Evolutionary conservation across 306 rosid genomes (phyloP), one percentile per base, ranked within the genome.

Genomic region (Cicer pinnatifidum): DNA sequence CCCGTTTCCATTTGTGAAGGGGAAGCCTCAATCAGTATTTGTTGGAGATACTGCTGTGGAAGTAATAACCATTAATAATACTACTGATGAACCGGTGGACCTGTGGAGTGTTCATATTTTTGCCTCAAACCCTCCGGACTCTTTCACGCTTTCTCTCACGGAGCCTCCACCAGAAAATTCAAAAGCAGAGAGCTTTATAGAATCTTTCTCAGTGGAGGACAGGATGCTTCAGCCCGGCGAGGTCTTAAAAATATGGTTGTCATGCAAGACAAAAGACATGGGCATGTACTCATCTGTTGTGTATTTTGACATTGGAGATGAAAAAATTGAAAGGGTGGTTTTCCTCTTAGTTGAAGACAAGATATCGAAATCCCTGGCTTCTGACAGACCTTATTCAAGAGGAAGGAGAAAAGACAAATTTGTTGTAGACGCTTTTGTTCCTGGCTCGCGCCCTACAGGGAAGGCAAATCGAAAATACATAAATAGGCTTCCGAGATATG

Each of bases 321-420:
- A 79, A 1, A 77, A 63, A 74, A 86, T 89, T 44, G 99, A 94
- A 85, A 84, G 99, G 69, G 82, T 84, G 15, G 96, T 85, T 61
- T 87, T 94, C 63, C 90, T 94, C 82, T 75, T 94, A 75, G 95
- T 73, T 63, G 97, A 94, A 76, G 95, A 94, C 85, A 89, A 86
- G 59, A 84, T 94, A 38, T 88, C 99, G 11, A 87, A 81, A 54
- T 84, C 92, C 16, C 77, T 94, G 85, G 89, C 80, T 82, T 59
- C 96, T 48, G 78, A 59, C 9, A 85, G 68, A 64, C 96, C 92
- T 38, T 94, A 87, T 69, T 75, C 89, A 39, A 91, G 70, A 81
- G 77, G 75, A 69, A 80, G 71, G 51, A 91, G 35, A 72, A 89
- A 87, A 84, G 86, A 86, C n/a, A 86, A 86, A 39, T 59, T 83